These are phyloP conservation scores for Globisporangium paddicum DNA, from an alignment of 352 stramenopile genomes.

Conservation along the genomic window DNA sequence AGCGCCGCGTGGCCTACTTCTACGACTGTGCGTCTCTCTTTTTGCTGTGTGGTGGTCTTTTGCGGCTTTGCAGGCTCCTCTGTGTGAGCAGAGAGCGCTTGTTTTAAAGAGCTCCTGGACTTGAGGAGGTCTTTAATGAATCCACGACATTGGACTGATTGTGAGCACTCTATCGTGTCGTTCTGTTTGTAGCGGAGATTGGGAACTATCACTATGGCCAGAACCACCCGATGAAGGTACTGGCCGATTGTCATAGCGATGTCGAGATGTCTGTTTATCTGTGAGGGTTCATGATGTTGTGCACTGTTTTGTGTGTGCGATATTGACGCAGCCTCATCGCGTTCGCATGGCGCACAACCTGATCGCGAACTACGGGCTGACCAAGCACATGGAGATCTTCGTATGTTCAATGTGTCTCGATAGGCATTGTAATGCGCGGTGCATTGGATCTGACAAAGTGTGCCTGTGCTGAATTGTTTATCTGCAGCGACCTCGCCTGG, in stretches of 20 bases:
- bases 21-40: slow-evolving; percentile 67
- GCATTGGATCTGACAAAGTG: no score
- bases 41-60: neutral
- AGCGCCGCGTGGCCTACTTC: slow-evolving; percentile 87
- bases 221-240: slow-evolving; percentile 89
- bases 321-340: slow-evolving; percentile 88
- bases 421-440: neutral
- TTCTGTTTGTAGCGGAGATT: slow-evolving; percentile 85
- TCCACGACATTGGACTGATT: no score
- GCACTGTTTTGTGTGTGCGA: neutral
- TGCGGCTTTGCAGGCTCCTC: neutral
- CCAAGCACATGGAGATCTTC: slow-evolving; percentile 99
- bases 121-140: no score
- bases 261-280: neutral
- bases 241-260: neutral
- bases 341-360: slow-evolving; percentile 99
- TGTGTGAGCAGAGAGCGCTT: no score
- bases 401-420: slow-evolving; percentile 39
- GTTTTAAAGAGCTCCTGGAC: neutral
- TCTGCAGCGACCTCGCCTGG: slow-evolving; percentile 89
- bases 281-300: neutral
- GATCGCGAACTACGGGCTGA: slow-evolving; percentile 99
- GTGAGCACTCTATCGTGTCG: no score
- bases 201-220: slow-evolving; percentile 99
- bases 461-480: neutral